phyloP scores from a whole-genome alignment of 768 basidiomycete genomes.

The Postia placenta region DNA sequence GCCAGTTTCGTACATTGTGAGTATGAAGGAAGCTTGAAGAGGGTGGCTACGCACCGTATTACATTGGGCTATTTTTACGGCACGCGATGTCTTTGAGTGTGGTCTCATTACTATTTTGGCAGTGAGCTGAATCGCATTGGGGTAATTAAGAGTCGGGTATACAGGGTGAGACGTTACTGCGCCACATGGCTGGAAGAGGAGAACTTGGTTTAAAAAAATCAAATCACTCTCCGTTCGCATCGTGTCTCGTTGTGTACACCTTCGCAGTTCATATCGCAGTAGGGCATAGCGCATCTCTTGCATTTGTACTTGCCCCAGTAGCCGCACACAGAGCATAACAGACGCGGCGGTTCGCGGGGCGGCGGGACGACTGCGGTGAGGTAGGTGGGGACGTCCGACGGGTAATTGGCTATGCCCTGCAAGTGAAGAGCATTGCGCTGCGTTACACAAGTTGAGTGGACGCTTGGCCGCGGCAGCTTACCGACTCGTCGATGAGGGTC shows the following conservation, averaged over 20 bases:
- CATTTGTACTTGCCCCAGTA: constrained; percentile 81
- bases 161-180: too few relatives aligned
- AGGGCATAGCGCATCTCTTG: constrained; percentile 68
- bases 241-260: constrained; percentile 72
- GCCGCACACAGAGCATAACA: constrained; percentile 82
- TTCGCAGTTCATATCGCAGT: constrained; percentile 71
- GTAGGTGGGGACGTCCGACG: constrained; percentile 57
- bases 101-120: too few relatives aligned
- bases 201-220: too few relatives aligned
- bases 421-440: background rate
- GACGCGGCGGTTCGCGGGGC: constrained; percentile 57
- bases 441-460: too few relatives aligned
- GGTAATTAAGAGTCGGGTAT: too few relatives aligned
- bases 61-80: too few relatives aligned
- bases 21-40: too few relatives aligned
- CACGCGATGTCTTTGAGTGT: too few relatives aligned
- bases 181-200: too few relatives aligned
- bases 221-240: constrained; percentile 70
- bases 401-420: constrained; percentile 54
- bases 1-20: too few relatives aligned
- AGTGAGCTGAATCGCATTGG: too few relatives aligned
- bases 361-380: constrained; percentile 60
- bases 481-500: constrained; percentile 74
- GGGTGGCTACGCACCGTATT: too few relatives aligned
- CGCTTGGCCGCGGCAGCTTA: constrained; percentile 40